phyloP scores from a whole-genome alignment of 352 stramenopile species.

The Pythium grandisporangium region DNA sequence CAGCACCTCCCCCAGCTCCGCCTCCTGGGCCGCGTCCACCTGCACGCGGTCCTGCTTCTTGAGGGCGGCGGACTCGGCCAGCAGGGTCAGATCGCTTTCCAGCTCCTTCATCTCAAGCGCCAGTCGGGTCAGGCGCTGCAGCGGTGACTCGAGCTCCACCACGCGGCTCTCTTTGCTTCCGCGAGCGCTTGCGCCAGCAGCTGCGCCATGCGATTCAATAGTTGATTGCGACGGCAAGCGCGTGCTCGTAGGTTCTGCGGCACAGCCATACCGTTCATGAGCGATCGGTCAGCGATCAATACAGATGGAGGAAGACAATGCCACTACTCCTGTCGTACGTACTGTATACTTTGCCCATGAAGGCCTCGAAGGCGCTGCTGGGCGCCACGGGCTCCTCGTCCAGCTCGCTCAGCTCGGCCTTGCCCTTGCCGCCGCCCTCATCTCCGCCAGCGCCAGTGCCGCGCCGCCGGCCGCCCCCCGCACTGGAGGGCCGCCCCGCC shows the following conservation, averaged over 20 bases:
- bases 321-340: conserved; percentile 2
- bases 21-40: conserved; percentile 55
- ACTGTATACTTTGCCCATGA: conserved; percentile 85
- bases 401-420: too few species aligned
- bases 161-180: too few species aligned
- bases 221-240: conserved; percentile 33
- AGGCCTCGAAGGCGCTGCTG: conserved; percentile 57
- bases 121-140: conserved; percentile 62
- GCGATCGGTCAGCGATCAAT: too few species aligned
- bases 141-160: conserved; percentile 44
- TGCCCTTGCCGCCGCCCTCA: too few species aligned
- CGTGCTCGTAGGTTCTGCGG: conserved; percentile 30
- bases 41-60: conserved; percentile 34
- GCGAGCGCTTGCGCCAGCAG: too few species aligned
- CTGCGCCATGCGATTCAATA: conserved; percentile 25
- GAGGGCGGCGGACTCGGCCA: conserved; percentile 26
- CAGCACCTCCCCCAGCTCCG: conserved; percentile 57
- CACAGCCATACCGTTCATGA: too few species aligned
- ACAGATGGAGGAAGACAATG: too few species aligned
- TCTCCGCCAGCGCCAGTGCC: too few species aligned
- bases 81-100: conserved; percentile 44
- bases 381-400: conserved; percentile 42
- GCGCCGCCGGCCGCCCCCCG: too few species aligned
- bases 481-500: too few species aligned
- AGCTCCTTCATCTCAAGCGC: conserved; percentile 64